A percentile compares a stretch with the other conserved stretches of the same genome.
These are phyloP conservation scores for Trichoderma oligosporum DNA, from an alignment of 2,329 filamentous ascomycete species.

Conservation along the genomic window DNA sequence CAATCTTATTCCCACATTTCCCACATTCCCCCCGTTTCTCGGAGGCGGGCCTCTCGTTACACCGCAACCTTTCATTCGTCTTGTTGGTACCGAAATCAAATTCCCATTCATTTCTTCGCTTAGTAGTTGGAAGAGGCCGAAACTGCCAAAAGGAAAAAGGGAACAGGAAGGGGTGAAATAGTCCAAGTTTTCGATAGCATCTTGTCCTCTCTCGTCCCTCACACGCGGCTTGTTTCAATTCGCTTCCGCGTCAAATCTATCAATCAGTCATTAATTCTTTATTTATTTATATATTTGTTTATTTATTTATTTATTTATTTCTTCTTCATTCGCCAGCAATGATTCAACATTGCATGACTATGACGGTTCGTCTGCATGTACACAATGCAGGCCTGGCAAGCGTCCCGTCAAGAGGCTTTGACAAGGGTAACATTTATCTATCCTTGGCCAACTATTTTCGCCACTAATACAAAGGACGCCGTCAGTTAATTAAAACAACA, in stretches of 20 bases:
- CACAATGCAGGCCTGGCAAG: not conserved
- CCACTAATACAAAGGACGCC: not conserved
- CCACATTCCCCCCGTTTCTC: slow-evolving; percentile 8
- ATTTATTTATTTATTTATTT: slow-evolving; percentile 12
- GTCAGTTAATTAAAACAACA: not conserved
- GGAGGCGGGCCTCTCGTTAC: not conserved
- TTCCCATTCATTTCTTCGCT: not conserved
- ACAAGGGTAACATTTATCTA: not conserved
- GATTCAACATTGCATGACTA: not conserved
- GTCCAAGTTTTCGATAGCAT: no score
- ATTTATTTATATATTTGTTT: not conserved
- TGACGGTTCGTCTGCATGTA: not conserved
- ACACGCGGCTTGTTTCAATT: no score
- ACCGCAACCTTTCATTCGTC: not conserved
- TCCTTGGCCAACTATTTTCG: not conserved
- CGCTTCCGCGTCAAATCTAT: no score
- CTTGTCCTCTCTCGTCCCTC: no score
- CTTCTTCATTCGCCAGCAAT: not conserved
- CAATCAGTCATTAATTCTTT: not conserved
- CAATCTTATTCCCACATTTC: not conserved
- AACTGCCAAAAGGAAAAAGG: no score
- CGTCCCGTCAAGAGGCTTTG: slow-evolving; percentile 1
- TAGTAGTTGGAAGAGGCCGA: not conserved
- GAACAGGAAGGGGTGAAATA: no score
- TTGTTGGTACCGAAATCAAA: no score